These are phyloP conservation scores for Cercospora sp. DNA, from an alignment of 2,329 filamentous ascomycete genomes.

Conservation along the genomic window DNA sequence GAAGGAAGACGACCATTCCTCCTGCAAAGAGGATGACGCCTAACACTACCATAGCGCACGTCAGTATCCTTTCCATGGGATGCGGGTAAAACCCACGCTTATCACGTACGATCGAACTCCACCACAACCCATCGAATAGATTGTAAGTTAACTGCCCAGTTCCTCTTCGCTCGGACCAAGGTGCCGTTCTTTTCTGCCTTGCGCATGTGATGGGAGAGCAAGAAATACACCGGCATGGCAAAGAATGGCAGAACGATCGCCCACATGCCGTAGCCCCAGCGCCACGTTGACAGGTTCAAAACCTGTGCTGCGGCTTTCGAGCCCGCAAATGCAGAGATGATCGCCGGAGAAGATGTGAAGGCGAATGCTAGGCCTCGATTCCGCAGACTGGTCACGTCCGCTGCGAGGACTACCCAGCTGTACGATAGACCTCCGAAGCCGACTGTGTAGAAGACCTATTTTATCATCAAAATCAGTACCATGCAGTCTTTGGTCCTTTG, in stretches of 20 bases:
- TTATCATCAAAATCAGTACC: no score
- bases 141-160: background rate
- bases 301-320: background rate
- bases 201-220: background rate
- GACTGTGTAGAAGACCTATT: background rate
- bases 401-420: background rate
- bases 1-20: background rate
- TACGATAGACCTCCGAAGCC: background rate
- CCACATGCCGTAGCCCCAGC: background rate
- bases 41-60: background rate
- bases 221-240: background rate
- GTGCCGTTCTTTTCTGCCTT: background rate
- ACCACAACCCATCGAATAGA: background rate
- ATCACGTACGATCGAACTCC: background rate
- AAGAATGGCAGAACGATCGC: background rate
- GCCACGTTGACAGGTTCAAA: background rate
- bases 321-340: background rate
- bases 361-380: background rate
- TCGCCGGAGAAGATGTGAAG: background rate
- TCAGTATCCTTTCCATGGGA: background rate
- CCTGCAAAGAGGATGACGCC: background rate
- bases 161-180: background rate
- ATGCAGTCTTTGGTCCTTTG: no score
- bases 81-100: no score
- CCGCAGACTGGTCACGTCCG: background rate